Evolutionary conservation across 805 yeast genomes (phyloP), one percentile per base, ranked within the genome.

Genomic region (Kluyveromyces aestuarii): DNA sequence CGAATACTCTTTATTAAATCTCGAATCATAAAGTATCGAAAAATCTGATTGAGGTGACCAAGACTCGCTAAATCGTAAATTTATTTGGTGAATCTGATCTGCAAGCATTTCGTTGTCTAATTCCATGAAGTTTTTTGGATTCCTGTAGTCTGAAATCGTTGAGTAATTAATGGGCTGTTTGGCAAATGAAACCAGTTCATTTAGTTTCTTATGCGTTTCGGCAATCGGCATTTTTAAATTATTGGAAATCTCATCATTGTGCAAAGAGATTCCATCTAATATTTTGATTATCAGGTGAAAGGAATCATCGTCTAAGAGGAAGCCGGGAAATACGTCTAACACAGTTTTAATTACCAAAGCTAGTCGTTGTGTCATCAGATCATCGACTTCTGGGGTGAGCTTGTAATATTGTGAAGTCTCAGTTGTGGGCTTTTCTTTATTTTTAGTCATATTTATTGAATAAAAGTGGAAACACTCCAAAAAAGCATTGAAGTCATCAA

Each of bases 31-130:
- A 37, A 89, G 71, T 49, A 90, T 71, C 0, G 96, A 84, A 50
- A 83, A 80, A 67, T 91, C 98, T 13, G 71, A 66, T 52, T 82
- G 75, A 3, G 96, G 89, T 48, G 86, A 82, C 97, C 97, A 91
- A 2, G 66, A 59, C 17, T 66, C 66, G 63, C 79, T 80, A 58
- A 84, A 86, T 46, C 74, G 75, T 49, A 82, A 68, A 61, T 86
- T 87, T 50, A 89, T 82, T 18, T 72, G 68, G 53, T 82, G 81
- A 39, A 91, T 75, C 55, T 83, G 82, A 11, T 70, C 62, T 0
- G 91, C 85, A 38, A 90, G 66, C 7, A 71, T 70, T 3, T 75
- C 70, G 16, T 80, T 59, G 55, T 80, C 77, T 33, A 77, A 50
- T 30, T 75, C 73, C 51, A 88, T 58, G 59, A 90, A 86, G 6